Evolutionary conservation across 2,329 filamentous ascomycete species (phyloP).

Genomic region (Cordyceps militaris): DNA sequence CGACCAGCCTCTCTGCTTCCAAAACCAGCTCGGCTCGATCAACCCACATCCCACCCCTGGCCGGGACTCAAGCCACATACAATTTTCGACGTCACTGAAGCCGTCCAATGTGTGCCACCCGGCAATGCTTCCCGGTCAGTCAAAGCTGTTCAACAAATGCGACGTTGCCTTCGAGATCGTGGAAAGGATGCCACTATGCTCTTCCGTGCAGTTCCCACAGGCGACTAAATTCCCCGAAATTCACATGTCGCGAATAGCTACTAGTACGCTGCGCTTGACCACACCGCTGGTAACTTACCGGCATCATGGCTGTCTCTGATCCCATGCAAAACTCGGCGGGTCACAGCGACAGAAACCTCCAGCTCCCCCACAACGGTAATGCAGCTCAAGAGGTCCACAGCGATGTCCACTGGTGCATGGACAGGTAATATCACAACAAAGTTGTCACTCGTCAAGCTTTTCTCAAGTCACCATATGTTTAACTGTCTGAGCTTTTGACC

Average conservation of each 20-base stretch:
- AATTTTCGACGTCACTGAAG: slow-evolving; percentile 6
- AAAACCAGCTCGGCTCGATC: slow-evolving; percentile 2
- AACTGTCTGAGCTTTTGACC: no score
- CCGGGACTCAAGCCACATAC: background rate
- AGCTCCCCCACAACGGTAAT: background rate
- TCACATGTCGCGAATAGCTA: background rate
- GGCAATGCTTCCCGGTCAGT: background rate
- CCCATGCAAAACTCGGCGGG: background rate
- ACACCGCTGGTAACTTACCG: background rate
- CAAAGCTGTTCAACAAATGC: background rate
- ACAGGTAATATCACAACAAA: background rate
- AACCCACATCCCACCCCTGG: background rate
- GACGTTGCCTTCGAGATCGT: background rate
- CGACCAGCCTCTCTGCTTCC: background rate
- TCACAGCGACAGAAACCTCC: background rate
- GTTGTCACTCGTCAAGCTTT: background rate
- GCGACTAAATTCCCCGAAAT: background rate
- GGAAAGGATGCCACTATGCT: background rate
- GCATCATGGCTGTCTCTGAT: background rate
- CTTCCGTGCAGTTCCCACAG: background rate
- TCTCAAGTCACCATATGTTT: background rate
- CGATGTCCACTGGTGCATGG: background rate
- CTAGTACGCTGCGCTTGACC: background rate
- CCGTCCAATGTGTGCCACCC: background rate
- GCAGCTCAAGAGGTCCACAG: background rate